These are phyloP conservation scores for Medicago ruthenica DNA, from an alignment of 306 rosid genomes.

Conservation along the genomic window DNA sequence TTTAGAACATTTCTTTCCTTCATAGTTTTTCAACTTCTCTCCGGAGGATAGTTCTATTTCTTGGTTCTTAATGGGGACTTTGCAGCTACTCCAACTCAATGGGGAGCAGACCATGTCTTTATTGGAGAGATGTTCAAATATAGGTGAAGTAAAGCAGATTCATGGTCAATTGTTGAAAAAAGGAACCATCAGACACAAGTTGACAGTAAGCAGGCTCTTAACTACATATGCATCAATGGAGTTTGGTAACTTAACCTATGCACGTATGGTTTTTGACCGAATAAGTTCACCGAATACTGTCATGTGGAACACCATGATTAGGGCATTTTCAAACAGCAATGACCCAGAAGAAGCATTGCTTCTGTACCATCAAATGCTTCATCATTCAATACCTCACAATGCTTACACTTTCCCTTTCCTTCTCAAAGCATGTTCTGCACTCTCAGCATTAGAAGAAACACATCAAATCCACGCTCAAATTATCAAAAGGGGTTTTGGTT, in stretches of 20 bases:
- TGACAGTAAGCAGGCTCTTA: slow-evolving; percentile 53
- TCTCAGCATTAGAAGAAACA: slow-evolving; percentile 61
- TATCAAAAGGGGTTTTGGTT: slow-evolving; percentile 63
- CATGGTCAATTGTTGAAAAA: slow-evolving; percentile 68
- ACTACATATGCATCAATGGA: slow-evolving; percentile 50
- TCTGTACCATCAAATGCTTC: slow-evolving; percentile 61
- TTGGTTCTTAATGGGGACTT: slow-evolving; percentile 25
- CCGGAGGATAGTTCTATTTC: slow-evolving; percentile 15
- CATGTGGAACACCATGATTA: slow-evolving; percentile 71
- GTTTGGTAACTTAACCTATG: slow-evolving; percentile 54
- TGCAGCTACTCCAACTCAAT: slow-evolving; percentile 43
- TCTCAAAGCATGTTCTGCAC: slow-evolving; percentile 71
- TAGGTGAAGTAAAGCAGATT: slow-evolving; percentile 64
- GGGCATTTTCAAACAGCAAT: slow-evolving; percentile 59
- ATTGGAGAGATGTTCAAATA: slow-evolving; percentile 51
- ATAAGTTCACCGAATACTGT: slow-evolving; percentile 59
- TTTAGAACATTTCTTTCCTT: slow-evolving; percentile 6
- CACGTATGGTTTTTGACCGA: slow-evolving; percentile 59
- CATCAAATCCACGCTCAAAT: slow-evolving; percentile 62
- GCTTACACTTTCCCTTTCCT: slow-evolving; percentile 74
- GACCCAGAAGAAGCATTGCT: slow-evolving; percentile 58
- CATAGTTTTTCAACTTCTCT: slow-evolving; percentile 22
- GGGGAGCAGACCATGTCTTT: no score
- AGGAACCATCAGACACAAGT: slow-evolving; percentile 8
- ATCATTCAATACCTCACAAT: slow-evolving; percentile 57